These are phyloP conservation scores for Penstemon eatonii DNA, from an alignment of 257 asterid genomes.

Conservation along the genomic window DNA sequence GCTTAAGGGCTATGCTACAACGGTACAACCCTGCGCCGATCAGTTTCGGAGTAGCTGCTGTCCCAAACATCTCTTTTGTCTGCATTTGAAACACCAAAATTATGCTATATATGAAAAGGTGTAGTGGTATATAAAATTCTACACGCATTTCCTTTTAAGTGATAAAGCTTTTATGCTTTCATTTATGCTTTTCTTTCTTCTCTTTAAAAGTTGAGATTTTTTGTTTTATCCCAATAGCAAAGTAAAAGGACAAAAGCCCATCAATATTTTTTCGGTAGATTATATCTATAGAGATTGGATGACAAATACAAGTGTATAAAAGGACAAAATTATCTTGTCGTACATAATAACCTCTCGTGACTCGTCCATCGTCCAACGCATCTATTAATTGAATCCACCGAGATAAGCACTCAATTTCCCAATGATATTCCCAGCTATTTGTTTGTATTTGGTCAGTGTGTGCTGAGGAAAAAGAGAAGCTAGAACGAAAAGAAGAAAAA, in stretches of 20 bases:
- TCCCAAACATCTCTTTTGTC: conserved; percentile 18
- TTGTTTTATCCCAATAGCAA: neutral
- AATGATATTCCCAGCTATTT: no score
- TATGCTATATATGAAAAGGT: neutral
- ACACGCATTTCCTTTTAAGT: conserved; percentile 21
- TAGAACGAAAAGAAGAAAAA: no score
- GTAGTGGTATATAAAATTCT: neutral
- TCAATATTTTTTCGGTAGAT: conserved; percentile 3
- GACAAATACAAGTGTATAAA: neutral
- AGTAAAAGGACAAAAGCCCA: conserved; percentile 7
- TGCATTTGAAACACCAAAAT: conserved; percentile 17
- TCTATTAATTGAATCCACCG: no score
- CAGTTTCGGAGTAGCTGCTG: neutral
- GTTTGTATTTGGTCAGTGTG: no score
- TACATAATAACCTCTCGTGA: no score
- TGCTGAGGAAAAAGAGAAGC: no score
- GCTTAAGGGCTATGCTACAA: no score
- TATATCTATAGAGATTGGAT: neutral
- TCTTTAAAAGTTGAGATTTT: neutral
- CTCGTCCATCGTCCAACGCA: no score
- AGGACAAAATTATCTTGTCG: neutral
- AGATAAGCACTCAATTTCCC: no score
- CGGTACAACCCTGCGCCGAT: no score
- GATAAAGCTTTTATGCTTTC: conserved; percentile 16
- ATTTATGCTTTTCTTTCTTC: conserved; percentile 17